phyloP scores from a whole-genome alignment of 1,284 basidiomycete species.

The Puccinia polysora region DNA sequence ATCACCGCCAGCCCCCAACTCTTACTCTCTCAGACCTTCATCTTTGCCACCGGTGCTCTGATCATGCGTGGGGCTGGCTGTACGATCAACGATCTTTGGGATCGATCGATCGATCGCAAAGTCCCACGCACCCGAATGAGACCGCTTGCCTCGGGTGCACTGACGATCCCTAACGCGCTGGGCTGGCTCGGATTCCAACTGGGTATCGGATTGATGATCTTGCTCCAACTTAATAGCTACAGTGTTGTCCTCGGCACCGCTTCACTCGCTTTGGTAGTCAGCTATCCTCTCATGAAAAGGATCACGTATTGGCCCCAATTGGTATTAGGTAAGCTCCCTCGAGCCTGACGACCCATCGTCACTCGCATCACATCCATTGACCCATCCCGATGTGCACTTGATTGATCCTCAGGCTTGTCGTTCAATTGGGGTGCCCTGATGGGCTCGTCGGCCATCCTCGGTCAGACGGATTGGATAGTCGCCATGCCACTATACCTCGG shows the following conservation, averaged over 20 bases:
- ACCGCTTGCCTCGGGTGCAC: too few relatives aligned
- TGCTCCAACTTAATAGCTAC: conserved; percentile 90
- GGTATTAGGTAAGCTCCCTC: too few relatives aligned
- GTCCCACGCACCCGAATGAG: too few relatives aligned
- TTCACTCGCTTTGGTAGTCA: conserved; percentile 77
- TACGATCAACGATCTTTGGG: conserved; percentile 99
- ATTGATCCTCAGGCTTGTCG: conserved; percentile 64
- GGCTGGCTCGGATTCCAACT: too few relatives aligned
- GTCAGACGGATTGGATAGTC: conserved; percentile 72
- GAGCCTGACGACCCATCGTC: conserved; percentile 75
- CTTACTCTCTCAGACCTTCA: too few relatives aligned
- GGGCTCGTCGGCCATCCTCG: conserved; percentile 90
- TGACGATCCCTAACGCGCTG: too few relatives aligned
- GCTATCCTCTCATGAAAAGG: conserved; percentile 97
- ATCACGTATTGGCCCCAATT: conserved; percentile 94
- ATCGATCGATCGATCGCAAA: conserved; percentile 78
- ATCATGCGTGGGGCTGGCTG: conserved; percentile 98
- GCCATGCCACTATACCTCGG: conserved; percentile 85
- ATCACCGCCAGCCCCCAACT: too few relatives aligned
- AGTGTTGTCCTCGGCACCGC: conserved; percentile 88
- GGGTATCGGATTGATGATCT: conserved; percentile 81
- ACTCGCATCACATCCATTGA: background rate
- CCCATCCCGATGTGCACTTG: conserved; percentile 10
- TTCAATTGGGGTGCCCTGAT: conserved; percentile 97
- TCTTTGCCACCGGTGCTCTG: too few relatives aligned